Base-by-base conservation (phyloP, 2,329 filamentous ascomycete species). In the Macroventuria anomochaeta region DNA sequence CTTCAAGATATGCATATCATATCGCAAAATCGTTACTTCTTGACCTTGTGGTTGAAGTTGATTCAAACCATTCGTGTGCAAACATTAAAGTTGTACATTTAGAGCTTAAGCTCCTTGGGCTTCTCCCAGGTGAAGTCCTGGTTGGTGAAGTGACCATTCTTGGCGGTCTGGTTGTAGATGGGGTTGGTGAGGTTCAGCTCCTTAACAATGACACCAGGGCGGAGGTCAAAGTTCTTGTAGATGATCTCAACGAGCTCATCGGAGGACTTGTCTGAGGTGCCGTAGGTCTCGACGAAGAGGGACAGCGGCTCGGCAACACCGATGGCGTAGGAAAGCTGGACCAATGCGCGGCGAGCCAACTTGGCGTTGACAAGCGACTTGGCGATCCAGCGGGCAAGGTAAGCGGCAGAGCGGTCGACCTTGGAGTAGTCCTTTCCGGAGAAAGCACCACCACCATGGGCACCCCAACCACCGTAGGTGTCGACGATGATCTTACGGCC, bases 341-440 rank as follows among this genome's bases (percentile, higher is more conserved):
- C 95, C 48, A 99, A 88, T 59, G 87, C 90, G 78, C 95, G 93
- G 74, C 95, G 93, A 72, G 90, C 90, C 59, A 99, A 89, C 71
- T 89, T 88, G 70, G 93, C 90, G 72, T 87, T 81, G 69, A 99
- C 91, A 64, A 99, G 86, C 34, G 95, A 99, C 87, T 99, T 99
- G 82, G 95, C 95, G 78, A 99, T 93, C 95, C 95, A 99, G 77
- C 95, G 92, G 68, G 86, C 93, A 69, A 97, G 88, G 83, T 99
- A 99, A 74, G 95, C 95, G 66, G 95, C 95, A 47, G 95, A 97
- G 72, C 95, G 91, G 78, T 99, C 95, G 80, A 99, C 95, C 87
- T 99, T 99, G 86, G 92, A 97, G 88, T 97, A 99, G 80, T 99
- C 95, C 89, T 99, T 99, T 75, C 95, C 95, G 73, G 95, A 97